Evolutionary conservation across 257 asterid species (phyloP), one percentile per base, ranked within the genome.

Genomic region (Nemophila menziesii): DNA sequence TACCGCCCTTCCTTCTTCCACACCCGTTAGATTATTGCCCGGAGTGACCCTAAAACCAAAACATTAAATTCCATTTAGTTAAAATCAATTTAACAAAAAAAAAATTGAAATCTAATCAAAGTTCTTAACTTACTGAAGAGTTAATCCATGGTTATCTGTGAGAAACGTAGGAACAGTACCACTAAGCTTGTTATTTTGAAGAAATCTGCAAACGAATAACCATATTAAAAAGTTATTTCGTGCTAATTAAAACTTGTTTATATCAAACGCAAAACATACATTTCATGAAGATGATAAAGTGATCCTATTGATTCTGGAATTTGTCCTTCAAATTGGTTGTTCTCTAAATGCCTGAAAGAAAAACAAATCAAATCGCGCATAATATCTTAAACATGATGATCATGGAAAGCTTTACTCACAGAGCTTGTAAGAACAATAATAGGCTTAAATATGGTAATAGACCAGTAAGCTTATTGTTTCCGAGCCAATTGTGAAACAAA

Each of bases 291-390:
- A 34, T 55, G 56, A 1, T 87, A 83, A 23, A 87, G 73, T 33
- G 67, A 44, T 19, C 68, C 86, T 11, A 82, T 48, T 1, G 74
- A 66, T 55, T 57, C 67, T 3, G 92, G 95, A 39, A 82, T 62
- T 19, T 66, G 9, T 46, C 95, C 95, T 50, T 75, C 79, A 5
- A 87, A 54, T 41, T 65, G 76, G 44, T 87, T 87, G 65, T 80
- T 73, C 76, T 87, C 89, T 54, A 87, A 67, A 62, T 79, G 93
- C 67, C 95, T 87, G 51, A 48, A 43, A 36, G 44, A 22, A 4
- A 22, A 19, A 48, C 19, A 56, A 60, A 10, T 22, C 44, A 19
- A 44, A 46, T 13, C 24, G 19, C 46, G 26, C 39, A 2, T 11
- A 40, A 26, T 26, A 21, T 18, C 17, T 15, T 21, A 17, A 37